Evolutionary conservation across 495 filamentous ascomycete species (phyloP), one percentile per base, ranked within the genome.

Genomic region (Hypoxylon cercidicola): DNA sequence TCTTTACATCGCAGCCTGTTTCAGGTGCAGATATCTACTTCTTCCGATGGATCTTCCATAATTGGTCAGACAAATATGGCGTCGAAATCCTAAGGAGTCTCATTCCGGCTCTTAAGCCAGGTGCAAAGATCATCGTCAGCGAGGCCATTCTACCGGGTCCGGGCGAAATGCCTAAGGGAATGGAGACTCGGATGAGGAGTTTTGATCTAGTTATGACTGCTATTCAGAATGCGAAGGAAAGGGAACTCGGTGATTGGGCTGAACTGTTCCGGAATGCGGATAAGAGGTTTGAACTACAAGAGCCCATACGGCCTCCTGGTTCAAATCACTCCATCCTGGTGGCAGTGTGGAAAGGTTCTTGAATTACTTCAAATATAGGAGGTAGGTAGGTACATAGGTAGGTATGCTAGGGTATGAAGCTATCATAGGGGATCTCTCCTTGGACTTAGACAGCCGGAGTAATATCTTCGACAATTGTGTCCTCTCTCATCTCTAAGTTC

Each of bases 21-120:
- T 47, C 58, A 5, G 64, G 58, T 4, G 85, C 84, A 0, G 82
- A 86, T 47, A 75, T 82, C 2, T 88, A 86, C 63, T 67, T 87
- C 35, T 72, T 84, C n/a, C 79, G 84, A 0, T 73, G 74, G 62
- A 76, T 86, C 23, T 61, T 88, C n/a, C 84, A 87, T 51, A 78
- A 87, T 55, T 82, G 80, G 76, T 44, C 74, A 0, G 74, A 81
- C 37, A 66, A 72, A 23, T 71, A 83, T 20, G 74, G 66, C 8
- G 39, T 77, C 10, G 66, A 58, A 15, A 81, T 85, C 50, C 52
- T 87, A 28, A 3, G 57, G 39, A 60, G 62, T 10, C 58, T 83
- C 13, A 77, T 80, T 23, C 80, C 80, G 15, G 77, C 75, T 0
- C 55, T 84, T 18, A 81, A 77, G 51, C 53, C 56, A 0, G 77